phyloP scores from a whole-genome alignment of 345 rosid genomes.

The Sonneratia alba region DNA sequence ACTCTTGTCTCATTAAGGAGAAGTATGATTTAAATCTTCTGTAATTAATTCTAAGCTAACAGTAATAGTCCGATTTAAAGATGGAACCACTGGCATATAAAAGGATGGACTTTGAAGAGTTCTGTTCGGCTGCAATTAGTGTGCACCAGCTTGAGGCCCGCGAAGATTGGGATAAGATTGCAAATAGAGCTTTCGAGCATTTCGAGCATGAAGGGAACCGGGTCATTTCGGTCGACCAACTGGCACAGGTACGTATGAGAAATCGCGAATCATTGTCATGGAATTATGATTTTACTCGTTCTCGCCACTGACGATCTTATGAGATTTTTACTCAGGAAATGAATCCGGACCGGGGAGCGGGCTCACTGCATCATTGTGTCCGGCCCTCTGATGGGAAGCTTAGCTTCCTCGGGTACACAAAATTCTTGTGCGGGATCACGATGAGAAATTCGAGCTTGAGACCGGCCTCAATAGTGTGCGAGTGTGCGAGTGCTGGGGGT shows the following conservation, averaged over 20 bases:
- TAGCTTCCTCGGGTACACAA: conserved; percentile 66
- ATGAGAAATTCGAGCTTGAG: conserved; percentile 46
- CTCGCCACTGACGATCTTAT: not conserved
- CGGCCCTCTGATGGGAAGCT: conserved; percentile 75
- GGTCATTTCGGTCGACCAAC: conserved; percentile 58
- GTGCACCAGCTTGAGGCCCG: conserved; percentile 77
- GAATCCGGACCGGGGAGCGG: conserved; percentile 27
- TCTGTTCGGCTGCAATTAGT: conserved; percentile 84
- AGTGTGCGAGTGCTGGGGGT: not conserved
- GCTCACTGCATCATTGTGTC: conserved; percentile 66
- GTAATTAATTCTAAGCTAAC: not conserved
- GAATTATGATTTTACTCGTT: not conserved
- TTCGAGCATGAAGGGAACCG: conserved; percentile 85
- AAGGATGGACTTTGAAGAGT: conserved; percentile 73
- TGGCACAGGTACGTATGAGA: conserved; percentile 43
- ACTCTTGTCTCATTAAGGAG: not conserved
- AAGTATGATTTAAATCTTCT: not conserved
- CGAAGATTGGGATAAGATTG: conserved; percentile 77
- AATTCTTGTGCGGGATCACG: conserved; percentile 68
- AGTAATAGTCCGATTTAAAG: conserved; percentile 19
- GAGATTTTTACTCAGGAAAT: conserved; percentile 28
- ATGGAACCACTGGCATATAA: conserved; percentile 63
- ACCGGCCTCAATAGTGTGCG: not conserved
- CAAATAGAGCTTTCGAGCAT: conserved; percentile 70
- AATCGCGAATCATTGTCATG: not conserved